These are phyloP conservation scores for Pyrus betulifolia DNA, from an alignment of 306 rosid species.

Conservation along the genomic window DNA sequence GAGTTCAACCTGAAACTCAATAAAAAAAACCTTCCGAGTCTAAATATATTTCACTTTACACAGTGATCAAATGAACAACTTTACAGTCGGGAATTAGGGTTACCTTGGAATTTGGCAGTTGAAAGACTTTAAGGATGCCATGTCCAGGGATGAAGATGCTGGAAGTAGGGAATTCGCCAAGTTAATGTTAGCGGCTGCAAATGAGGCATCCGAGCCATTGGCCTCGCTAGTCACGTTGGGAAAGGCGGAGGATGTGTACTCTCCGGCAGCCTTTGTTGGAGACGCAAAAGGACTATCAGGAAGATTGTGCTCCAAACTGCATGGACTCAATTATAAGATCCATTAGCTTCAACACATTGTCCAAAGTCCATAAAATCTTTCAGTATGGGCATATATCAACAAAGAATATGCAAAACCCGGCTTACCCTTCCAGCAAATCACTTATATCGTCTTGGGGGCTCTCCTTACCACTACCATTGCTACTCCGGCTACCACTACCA, in stretches of 20 bases:
- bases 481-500: constrained; percentile 21
- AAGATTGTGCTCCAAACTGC: constrained; percentile 95
- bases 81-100: not conserved
- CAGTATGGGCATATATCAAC: not conserved
- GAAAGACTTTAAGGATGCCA: constrained; percentile 72
- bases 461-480: constrained; percentile 16
- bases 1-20: constrained; percentile 59
- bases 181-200: constrained; percentile 37
- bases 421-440: constrained; percentile 67
- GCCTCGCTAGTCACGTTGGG: constrained; percentile 35
- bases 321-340: constrained; percentile 19
- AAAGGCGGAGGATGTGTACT: constrained; percentile 41
- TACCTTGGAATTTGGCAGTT: constrained; percentile 95
- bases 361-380: not conserved
- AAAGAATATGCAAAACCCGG: constrained; percentile 8
- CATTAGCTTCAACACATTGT: constrained; percentile 1
- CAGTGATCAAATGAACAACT: not conserved
- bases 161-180: constrained; percentile 42
- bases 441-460: constrained; percentile 41
- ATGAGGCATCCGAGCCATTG: constrained; percentile 35
- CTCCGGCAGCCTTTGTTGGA: constrained; percentile 64
- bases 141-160: constrained; percentile 50
- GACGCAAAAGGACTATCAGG: constrained; percentile 98
- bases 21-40: not conserved
- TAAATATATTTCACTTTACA: not conserved